Percentiles rank a stretch among this genome's conserved stretches.
These are phyloP conservation scores for Talaromyces sp. DNA, from an alignment of 2,329 filamentous ascomycete species.

Conservation along the genomic window DNA sequence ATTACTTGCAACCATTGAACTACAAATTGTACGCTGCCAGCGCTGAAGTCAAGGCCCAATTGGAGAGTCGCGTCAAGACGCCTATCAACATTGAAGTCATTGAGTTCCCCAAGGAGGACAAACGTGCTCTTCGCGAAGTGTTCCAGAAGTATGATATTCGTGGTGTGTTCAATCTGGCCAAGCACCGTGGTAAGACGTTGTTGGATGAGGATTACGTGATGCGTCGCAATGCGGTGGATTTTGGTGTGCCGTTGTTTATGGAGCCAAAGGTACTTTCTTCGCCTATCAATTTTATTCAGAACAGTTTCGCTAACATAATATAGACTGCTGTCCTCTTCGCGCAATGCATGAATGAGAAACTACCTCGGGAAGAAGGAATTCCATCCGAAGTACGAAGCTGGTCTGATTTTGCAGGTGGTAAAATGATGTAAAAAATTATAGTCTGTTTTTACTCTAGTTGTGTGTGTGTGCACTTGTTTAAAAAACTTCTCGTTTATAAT, in stretches of 20 bases:
- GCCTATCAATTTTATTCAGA: too few species aligned
- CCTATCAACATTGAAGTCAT: conserved; percentile 73
- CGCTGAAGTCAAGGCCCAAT: conserved; percentile 71
- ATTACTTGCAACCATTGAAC: conserved; percentile 80
- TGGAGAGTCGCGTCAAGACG: conserved; percentile 66
- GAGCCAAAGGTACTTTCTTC: conserved; percentile 70
- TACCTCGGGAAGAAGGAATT: conserved; percentile 81
- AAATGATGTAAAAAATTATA: conserved; percentile 36
- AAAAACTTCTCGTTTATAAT: background rate
- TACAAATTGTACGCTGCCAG: conserved; percentile 93
- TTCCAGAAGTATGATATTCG: conserved; percentile 96
- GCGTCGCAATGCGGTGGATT: conserved; percentile 96
- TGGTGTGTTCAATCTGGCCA: conserved; percentile 91
- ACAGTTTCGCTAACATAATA: background rate
- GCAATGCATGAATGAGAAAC: conserved; percentile 94
- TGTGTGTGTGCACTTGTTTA: background rate
- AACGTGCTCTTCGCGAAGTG: conserved; percentile 86
- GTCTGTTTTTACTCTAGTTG: background rate
- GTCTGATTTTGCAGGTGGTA: conserved; percentile 88
- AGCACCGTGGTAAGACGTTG: conserved; percentile 73
- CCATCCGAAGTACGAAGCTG: conserved; percentile 87
- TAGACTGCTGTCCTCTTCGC: conserved; percentile 95
- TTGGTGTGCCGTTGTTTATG: conserved; percentile 96
- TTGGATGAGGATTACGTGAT: conserved; percentile 96
- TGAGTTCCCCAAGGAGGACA: conserved; percentile 94